Evolutionary conservation across 2,329 filamentous ascomycete genomes (phyloP).

Genomic region (Raffaelea ambrosiae): DNA sequence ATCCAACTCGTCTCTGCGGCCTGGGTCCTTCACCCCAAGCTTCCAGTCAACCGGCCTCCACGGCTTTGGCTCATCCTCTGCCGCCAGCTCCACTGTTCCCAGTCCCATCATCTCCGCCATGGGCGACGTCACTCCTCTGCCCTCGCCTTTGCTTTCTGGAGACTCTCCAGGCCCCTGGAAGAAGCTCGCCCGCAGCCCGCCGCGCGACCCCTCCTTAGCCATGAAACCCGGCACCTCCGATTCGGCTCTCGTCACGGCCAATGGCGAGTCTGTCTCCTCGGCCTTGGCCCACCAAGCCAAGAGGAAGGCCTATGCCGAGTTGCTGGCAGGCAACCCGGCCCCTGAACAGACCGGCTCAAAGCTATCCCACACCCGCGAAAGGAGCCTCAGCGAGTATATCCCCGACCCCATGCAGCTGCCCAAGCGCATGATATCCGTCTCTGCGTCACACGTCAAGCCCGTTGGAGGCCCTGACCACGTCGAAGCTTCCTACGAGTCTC

Average conservation of each 20-base stretch:
- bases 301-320: conserved; percentile 46
- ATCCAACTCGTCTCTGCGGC: conserved; percentile 37
- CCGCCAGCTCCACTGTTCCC: conserved; percentile 59
- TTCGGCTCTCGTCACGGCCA: conserved; percentile 40
- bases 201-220: conserved; percentile 30
- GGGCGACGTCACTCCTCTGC: conserved; percentile 70
- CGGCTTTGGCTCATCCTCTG: conserved; percentile 40
- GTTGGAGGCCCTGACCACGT: conserved; percentile 19
- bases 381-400: conserved; percentile 82
- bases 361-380: conserved; percentile 55
- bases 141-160: conserved; percentile 60
- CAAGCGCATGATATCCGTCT: conserved; percentile 66
- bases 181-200: conserved; percentile 37
- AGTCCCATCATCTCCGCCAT: conserved; percentile 69
- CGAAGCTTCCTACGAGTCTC: conserved; percentile 16
- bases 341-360: conserved; percentile 16
- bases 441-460: conserved; percentile 45
- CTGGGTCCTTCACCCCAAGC: conserved; percentile 52
- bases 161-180: conserved; percentile 63
- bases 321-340: conserved; percentile 21
- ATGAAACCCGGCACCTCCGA: conserved; percentile 27
- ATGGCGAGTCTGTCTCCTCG: conserved; percentile 43
- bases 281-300: conserved; percentile 45
- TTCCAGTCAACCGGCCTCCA: conserved; percentile 43
- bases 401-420: conserved; percentile 62